Evolutionary conservation across 2,329 filamentous ascomycete species (phyloP).

Genomic region (Talaromyces sp.): DNA sequence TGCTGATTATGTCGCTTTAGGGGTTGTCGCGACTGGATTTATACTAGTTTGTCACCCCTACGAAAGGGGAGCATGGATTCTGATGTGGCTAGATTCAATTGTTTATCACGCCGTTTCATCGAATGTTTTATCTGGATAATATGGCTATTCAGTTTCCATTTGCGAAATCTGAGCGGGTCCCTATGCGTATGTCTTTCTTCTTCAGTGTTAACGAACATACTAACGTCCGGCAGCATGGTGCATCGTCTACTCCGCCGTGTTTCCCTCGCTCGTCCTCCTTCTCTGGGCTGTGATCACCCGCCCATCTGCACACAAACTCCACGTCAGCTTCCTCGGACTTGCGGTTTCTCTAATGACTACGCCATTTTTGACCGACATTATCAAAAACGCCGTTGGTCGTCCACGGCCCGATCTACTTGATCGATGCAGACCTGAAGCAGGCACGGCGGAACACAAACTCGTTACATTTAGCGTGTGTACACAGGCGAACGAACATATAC

Average conservation of each 20-base stretch:
- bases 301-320: slow-evolving; percentile 70
- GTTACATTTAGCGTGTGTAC: slow-evolving; percentile 48
- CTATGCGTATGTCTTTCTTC: slow-evolving; percentile 58
- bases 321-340: slow-evolving; percentile 80
- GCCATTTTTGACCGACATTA: slow-evolving; percentile 77
- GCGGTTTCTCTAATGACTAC: slow-evolving; percentile 72
- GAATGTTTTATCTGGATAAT: slow-evolving; percentile 88
- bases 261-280: slow-evolving; percentile 66
- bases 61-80: not conserved
- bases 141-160: slow-evolving; percentile 80
- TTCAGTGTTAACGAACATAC: no score
- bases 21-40: slow-evolving; percentile 64
- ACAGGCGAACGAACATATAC: slow-evolving; percentile 51
- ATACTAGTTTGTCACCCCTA: slow-evolving; percentile 22
- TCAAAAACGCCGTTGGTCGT: slow-evolving; percentile 83
- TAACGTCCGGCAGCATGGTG: slow-evolving; percentile 52
- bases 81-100: slow-evolving; percentile 55
- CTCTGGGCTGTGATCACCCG: slow-evolving; percentile 61
- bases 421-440: slow-evolving; percentile 70
- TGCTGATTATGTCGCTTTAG: slow-evolving; percentile 79
- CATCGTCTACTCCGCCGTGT: slow-evolving; percentile 70
- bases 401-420: slow-evolving; percentile 82
- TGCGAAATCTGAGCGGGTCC: slow-evolving; percentile 76
- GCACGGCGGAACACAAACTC: slow-evolving; percentile 53
- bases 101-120: slow-evolving; percentile 80